Conservation (phyloP, 164 flowering plant species). For the Aristolochia californica region DNA sequence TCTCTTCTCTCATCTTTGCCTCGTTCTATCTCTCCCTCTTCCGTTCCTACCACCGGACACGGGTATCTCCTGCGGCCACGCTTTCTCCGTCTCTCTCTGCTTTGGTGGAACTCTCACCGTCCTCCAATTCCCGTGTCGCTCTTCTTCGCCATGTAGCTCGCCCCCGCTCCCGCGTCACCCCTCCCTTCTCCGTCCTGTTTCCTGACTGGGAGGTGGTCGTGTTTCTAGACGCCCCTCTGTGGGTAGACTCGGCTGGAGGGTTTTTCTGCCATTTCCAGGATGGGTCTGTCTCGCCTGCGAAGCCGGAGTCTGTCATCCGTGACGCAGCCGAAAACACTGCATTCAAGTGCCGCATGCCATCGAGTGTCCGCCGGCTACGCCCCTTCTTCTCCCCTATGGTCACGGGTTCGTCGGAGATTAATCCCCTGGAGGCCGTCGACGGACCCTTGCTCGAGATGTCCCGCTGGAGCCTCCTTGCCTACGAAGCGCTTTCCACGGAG, state of each 20-base stretch:
- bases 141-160: too few relatives aligned
- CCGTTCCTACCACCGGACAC: slow-evolving; percentile 2
- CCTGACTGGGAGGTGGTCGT: too few relatives aligned
- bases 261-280: slow-evolving; percentile 43
- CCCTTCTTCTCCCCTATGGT: slow-evolving; percentile 38
- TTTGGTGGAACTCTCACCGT: background rate
- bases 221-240: too few relatives aligned
- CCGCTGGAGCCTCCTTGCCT: slow-evolving; percentile 47
- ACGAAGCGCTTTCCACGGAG: slow-evolving; percentile 59
- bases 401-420: slow-evolving; percentile 7
- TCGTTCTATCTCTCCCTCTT: slow-evolving; percentile 9
- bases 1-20: slow-evolving; percentile 10
- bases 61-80: background rate
- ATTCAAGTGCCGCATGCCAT: slow-evolving; percentile 53
- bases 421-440: background rate
- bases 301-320: slow-evolving; percentile 26
- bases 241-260: slow-evolving; percentile 69
- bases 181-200: slow-evolving; percentile 33
- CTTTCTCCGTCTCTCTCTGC: slow-evolving; percentile 1
- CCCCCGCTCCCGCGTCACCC: background rate
- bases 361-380: slow-evolving; percentile 29
- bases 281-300: slow-evolving; percentile 43
- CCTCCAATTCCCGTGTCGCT: background rate
- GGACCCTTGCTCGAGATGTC: slow-evolving; percentile 21
- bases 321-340: slow-evolving; percentile 18